These are phyloP conservation scores for Candida frijolesensis DNA, from an alignment of 1,139 yeast species.

Conservation along the genomic window DNA sequence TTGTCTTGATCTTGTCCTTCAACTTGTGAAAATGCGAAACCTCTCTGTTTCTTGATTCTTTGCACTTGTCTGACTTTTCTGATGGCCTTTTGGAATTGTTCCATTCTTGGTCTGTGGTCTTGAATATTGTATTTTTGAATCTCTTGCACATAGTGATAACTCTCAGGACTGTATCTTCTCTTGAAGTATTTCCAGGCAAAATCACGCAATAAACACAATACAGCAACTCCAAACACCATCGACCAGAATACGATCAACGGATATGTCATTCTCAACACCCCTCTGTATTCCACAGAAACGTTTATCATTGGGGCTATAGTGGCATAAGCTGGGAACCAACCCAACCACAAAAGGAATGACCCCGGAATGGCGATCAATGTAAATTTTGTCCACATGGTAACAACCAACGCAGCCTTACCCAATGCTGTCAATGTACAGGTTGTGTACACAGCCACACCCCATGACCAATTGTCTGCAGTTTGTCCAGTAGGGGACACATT, in stretches of 20 bases:
- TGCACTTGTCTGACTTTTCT: slow-evolving; percentile 97
- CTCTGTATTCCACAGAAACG: slow-evolving; percentile 83
- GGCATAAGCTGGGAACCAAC: slow-evolving; percentile 86
- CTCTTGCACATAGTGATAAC: slow-evolving; percentile 94
- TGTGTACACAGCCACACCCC: slow-evolving; percentile 92
- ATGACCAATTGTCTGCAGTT: slow-evolving; percentile 88
- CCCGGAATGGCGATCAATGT: slow-evolving; percentile 94
- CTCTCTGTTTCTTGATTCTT: slow-evolving; percentile 97
- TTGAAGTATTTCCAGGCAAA: slow-evolving; percentile 93
- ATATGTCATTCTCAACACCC: slow-evolving; percentile 75
- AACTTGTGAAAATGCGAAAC: slow-evolving; percentile 96
- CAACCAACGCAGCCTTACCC: slow-evolving; percentile 92
- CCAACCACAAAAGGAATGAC: slow-evolving; percentile 80
- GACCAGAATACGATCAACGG: slow-evolving; percentile 87
- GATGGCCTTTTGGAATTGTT: slow-evolving; percentile 95
- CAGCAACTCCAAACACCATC: slow-evolving; percentile 71
- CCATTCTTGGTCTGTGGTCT: slow-evolving; percentile 93
- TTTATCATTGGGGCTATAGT: slow-evolving; percentile 79
- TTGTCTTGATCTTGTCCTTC: slow-evolving; percentile 92
- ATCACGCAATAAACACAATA: slow-evolving; percentile 81
- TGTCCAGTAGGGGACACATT: slow-evolving; percentile 67
- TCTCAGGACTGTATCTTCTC: slow-evolving; percentile 87
- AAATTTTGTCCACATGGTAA: slow-evolving; percentile 94
- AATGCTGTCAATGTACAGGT: slow-evolving; percentile 86
- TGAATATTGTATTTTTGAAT: slow-evolving; percentile 94